Base-by-base conservation (phyloP, 768 basidiomycete genomes). In the Hortiboletus flavorubellus region DNA sequence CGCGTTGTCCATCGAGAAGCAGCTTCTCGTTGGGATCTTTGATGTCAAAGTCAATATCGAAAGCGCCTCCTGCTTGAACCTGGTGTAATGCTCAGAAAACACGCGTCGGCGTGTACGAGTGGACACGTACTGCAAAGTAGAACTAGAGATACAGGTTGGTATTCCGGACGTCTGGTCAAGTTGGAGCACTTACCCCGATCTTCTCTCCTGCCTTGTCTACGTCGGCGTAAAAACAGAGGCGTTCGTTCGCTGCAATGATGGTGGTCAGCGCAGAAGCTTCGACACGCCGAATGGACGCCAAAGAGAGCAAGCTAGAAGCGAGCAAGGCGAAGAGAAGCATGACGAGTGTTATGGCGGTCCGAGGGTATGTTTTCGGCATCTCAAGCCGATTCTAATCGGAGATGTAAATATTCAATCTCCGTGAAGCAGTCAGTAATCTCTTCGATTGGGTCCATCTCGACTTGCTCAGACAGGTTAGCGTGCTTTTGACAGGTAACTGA, bases 1-100 rank as follows among this genome's bases (percentile, higher is more conserved):
- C 96, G 29, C 87, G 84, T 62, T 81, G 75, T 49, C 94, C 97
- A 49, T 95, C 90, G 44, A 99, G 83, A 26, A 98, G 72, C 34
- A 95, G 76, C 69, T 87, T 91, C 65, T 92, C 90, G 55, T 84
- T 86, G 8, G 97, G 96, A 70, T 96, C 93, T 62, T 88, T 93
- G 60, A 98, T 81, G 59, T 91, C 87, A 68, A 89, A 97, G 78
- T 96, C 93, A 41, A 98, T 88, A 71, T 97, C 96, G 73, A 98
- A 98, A 1, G 92, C 88, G 55, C 96, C 96, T 44, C 96, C 96
- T 30, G 94, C 92, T 85, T 98, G 96, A 35, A 98, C 91, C 91
- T 92, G 35, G 44, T 21, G 18, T 23, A 23, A 49, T 29, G 37
- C 18, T 55, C 33, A 51, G 52, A 38, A 39, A 37, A 30, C 46